Conservation (phyloP, 305 asterid species). For the Caryopteris hybrid region DNA sequence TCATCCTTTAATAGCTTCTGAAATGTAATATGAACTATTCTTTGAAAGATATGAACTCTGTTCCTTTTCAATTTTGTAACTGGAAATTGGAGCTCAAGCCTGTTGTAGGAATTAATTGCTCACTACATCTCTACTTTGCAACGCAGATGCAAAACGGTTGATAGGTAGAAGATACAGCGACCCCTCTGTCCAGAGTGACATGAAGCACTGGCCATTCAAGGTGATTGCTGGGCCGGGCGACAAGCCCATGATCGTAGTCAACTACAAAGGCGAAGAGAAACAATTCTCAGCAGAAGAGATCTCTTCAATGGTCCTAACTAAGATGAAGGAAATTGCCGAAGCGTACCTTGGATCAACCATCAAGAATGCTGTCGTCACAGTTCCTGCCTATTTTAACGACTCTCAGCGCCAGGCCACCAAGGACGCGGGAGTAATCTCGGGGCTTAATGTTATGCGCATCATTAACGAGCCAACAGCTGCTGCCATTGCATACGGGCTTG, state of each 20-base stretch:
- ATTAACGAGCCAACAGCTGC: slow-evolving; percentile 42
- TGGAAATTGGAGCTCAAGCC: too few species aligned
- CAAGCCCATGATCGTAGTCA: slow-evolving; percentile 36
- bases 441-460: slow-evolving; percentile 37
- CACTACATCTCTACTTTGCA: not conserved
- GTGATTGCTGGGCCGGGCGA: slow-evolving; percentile 34
- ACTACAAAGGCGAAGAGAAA: slow-evolving; percentile 38
- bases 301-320: slow-evolving; percentile 38
- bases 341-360: slow-evolving; percentile 28
- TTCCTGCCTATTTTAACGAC: slow-evolving; percentile 38
- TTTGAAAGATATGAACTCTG: too few species aligned
- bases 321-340: slow-evolving; percentile 39
- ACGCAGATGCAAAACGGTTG: slow-evolving; percentile 35
- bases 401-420: slow-evolving; percentile 37
- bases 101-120: too few species aligned
- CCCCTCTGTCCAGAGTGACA: slow-evolving; percentile 37
- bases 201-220: slow-evolving; percentile 42
- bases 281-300: slow-evolving; percentile 37
- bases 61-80: too few species aligned
- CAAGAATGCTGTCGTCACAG: slow-evolving; percentile 33
- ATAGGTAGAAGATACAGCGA: slow-evolving; percentile 35
- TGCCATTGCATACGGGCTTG: slow-evolving; percentile 39
- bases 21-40: too few species aligned
- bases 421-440: slow-evolving; percentile 34
- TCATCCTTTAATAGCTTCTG: too few species aligned